Evolutionary conservation across 2,329 filamentous ascomycete species (phyloP), one percentile per base, ranked within the genome.

Genomic region (Colletotrichum tamarilloi): DNA sequence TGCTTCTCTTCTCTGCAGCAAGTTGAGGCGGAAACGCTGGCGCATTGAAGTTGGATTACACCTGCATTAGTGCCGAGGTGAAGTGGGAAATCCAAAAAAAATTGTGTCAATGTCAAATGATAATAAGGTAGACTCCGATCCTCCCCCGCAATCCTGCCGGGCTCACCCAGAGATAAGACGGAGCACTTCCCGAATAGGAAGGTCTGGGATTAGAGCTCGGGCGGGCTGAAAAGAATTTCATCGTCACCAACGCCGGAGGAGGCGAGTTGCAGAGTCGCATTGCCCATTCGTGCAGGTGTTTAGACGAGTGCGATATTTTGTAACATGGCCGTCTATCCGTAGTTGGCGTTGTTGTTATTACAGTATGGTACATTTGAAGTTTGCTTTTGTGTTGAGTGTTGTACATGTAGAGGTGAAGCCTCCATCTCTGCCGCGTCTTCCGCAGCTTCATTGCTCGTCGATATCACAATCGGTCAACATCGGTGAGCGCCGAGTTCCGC

Each of bases 401-500:
- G 52, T 65, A 65, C 62, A 65, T 16, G 7, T 9, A 16, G 22
- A 16, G 24, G n/a, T 16, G 22, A 32, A 46, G 22, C 5, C 52
- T 42, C 30, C 1, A 42, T 57, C 24, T n/a, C 6, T 49, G 42
- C 19, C 42, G 42, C 57, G 49, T 42, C 62, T 42, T 22, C 30
- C 7, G 24, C 22, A 32, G 49, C 30, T 1, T 28, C 26, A 38
- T 30, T 19, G 62, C 30, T 5, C 12, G 28, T 32, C 26, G 28
- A 24, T 14, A 55, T 55, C 9, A 11, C 30, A 28, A 42, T 42
- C 28, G 62, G 30, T 42, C 49, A 22, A 28, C 16, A 28, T 12
- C 70, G 67, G 70, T 65, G 49, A 60, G 55, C 70, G 66, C 69
- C 67, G 67, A 65, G 35, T 19, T n/a, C 70, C 60, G 46, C n/a